Percentiles rank a stretch among this genome's conserved stretches.
phyloP scores from a whole-genome alignment of 345 rosid genomes.

The Sapria himalayana region DNA sequence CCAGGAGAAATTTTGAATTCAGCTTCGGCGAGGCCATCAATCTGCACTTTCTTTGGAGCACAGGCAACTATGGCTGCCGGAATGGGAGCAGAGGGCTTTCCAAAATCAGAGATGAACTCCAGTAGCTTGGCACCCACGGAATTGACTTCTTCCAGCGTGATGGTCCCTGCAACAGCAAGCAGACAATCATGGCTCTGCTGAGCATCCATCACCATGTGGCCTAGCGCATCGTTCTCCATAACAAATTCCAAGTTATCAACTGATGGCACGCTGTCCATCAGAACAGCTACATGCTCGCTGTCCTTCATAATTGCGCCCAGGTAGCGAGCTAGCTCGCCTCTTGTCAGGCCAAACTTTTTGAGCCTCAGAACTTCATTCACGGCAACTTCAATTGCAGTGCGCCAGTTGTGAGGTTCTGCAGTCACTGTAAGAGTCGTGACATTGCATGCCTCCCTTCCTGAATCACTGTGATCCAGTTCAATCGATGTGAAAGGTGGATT shows the following conservation, averaged over 20 bases:
- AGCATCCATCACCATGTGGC: conserved; percentile 95
- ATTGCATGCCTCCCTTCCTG: conserved; percentile 99
- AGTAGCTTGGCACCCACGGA: conserved; percentile 73
- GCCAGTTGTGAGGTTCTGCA: conserved; percentile 98
- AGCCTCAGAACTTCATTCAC: conserved; percentile 99
- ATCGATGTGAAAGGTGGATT: conserved; percentile 96
- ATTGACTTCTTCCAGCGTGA: conserved; percentile 92
- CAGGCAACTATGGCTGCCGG: conserved; percentile 99
- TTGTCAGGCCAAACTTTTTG: conserved; percentile 96
- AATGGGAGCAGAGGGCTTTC: conserved; percentile 69
- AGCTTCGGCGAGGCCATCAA: conserved; percentile 64
- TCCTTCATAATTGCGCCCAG: conserved; percentile 93
- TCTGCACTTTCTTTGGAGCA: conserved; percentile 70
- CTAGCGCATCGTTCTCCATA: conserved; percentile 97
- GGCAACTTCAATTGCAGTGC: conserved; percentile 79
- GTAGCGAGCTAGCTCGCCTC: conserved; percentile 90
- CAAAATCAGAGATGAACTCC: conserved; percentile 85
- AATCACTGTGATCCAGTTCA: conserved; percentile 98
- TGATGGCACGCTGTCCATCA: conserved; percentile 92
- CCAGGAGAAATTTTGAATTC: conserved; percentile 58
- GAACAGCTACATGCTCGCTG: conserved; percentile 95
- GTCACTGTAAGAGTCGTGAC: conserved; percentile 97
- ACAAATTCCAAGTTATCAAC: conserved; percentile 96
- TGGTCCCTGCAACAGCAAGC: conserved; percentile 71
- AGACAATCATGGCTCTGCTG: conserved; percentile 86